These are phyloP conservation scores for Nitzschia sp. DNA, from an alignment of 108 stramenopile genomes.

Conservation along the genomic window DNA sequence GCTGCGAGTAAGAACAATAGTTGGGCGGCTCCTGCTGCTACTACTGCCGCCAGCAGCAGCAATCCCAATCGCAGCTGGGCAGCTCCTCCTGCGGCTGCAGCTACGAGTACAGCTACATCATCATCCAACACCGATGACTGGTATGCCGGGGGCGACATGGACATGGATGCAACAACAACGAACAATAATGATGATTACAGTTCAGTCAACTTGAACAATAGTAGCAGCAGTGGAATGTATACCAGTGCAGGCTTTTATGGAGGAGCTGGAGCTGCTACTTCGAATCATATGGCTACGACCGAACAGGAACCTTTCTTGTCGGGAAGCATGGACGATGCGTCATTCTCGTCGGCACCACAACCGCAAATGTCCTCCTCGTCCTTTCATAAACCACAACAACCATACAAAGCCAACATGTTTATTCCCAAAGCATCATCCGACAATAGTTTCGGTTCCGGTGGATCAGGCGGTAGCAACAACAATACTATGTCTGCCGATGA, in stretches of 20 bases:
- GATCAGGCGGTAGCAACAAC: background rate
- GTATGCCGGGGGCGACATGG: constrained; percentile 11
- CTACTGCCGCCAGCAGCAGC: background rate
- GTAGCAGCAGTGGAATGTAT: background rate
- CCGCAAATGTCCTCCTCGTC: background rate
- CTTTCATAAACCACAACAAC: background rate
- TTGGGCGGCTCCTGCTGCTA: background rate
- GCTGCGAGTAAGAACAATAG: background rate
- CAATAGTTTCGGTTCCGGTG: background rate
- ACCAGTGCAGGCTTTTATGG: constrained; percentile 1
- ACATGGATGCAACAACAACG: constrained; percentile 1
- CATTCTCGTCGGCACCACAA: background rate
- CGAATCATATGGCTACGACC: background rate
- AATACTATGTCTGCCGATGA: constrained; percentile 56
- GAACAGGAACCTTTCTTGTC: constrained; percentile 25
- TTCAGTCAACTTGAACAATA: background rate
- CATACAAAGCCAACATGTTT: no score
- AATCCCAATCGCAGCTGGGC: constrained; percentile 2
- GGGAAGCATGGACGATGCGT: constrained; percentile 28
- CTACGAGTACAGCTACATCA: background rate
- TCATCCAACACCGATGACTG: constrained; percentile 16
- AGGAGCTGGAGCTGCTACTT: no score
- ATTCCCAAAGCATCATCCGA: constrained; percentile 3
- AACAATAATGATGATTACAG: background rate
- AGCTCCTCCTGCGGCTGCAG: background rate